Percentiles rank a stretch among this genome's conserved stretches.
Evolutionary conservation across 345 rosid species (phyloP).

Genomic region (Aethionema arabicum): DNA sequence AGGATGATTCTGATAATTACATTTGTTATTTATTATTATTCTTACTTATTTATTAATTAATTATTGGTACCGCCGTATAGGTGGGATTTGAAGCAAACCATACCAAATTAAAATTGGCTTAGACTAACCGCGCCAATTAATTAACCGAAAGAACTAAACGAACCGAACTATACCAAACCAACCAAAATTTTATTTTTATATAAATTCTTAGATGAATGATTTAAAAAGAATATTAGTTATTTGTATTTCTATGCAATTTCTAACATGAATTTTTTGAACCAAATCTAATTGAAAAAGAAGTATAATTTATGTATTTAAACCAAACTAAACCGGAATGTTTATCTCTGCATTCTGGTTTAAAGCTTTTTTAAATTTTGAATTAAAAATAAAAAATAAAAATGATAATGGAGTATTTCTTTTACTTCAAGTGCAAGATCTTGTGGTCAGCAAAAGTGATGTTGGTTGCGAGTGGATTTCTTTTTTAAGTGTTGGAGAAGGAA

Average conservation of each 20-base stretch:
- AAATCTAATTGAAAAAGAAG: background rate
- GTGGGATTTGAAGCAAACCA: slow-evolving; percentile 13
- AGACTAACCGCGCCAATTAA: slow-evolving; percentile 6
- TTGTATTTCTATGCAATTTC: background rate
- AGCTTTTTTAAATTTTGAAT: no score
- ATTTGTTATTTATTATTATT: slow-evolving; percentile 12
- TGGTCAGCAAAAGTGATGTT: slow-evolving; percentile 33
- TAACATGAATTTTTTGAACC: background rate
- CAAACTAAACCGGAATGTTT: slow-evolving; percentile 2
- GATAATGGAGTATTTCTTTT: slow-evolving; percentile 35
- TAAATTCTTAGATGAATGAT: no score
- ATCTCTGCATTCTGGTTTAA: background rate
- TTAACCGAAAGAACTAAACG: background rate
- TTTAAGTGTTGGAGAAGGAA: slow-evolving; percentile 36
- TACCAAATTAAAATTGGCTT: background rate
- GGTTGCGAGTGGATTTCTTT: slow-evolving; percentile 36
- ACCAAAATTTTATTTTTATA: background rate
- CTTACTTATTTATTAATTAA: background rate
- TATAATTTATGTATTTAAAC: background rate
- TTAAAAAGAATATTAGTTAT: background rate
- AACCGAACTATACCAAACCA: background rate
- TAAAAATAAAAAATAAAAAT: slow-evolving; percentile 14
- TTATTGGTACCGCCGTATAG: slow-evolving; percentile 11
- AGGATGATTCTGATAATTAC: slow-evolving; percentile 30
- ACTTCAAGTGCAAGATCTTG: slow-evolving; percentile 38